Evolutionary conservation across 306 rosid species (phyloP).

Genomic region (Lagenaria siceraria): DNA sequence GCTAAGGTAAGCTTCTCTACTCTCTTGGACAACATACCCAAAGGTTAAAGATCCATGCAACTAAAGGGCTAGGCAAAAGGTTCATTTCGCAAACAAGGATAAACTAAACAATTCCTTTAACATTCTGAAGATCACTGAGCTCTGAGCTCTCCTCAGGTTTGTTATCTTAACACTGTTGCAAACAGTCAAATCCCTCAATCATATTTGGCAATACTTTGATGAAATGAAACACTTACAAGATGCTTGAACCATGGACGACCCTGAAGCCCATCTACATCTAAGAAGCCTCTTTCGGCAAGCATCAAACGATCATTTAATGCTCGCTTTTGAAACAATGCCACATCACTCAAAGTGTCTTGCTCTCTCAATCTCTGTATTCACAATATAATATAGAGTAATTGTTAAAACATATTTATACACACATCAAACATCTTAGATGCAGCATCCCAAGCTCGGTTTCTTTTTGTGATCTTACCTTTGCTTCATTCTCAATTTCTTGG

Average conservation of each 20-base stretch:
- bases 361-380: constrained; percentile 37
- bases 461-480: constrained; percentile 28
- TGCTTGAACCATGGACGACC: constrained; percentile 79
- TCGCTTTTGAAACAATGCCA: constrained; percentile 36
- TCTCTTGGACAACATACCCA: not conserved
- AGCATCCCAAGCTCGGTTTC: not conserved
- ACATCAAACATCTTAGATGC: not conserved
- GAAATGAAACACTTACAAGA: constrained; percentile 47
- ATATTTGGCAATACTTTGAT: not conserved
- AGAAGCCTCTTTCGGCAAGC: constrained; percentile 69
- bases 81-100: not conserved
- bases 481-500: constrained; percentile 49
- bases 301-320: constrained; percentile 63
- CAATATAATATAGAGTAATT: not conserved
- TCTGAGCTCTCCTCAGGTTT: not conserved
- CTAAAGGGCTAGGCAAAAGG: not conserved
- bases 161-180: not conserved
- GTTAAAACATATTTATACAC: not conserved
- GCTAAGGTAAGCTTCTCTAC: not conserved
- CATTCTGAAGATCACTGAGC: not conserved
- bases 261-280: constrained; percentile 54
- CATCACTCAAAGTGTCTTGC: constrained; percentile 24
- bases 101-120: not conserved
- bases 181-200: not conserved
- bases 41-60: not conserved